These are phyloP conservation scores for Suhomyces anneliseae DNA, from an alignment of 1,139 yeast genomes.

Conservation along the genomic window DNA sequence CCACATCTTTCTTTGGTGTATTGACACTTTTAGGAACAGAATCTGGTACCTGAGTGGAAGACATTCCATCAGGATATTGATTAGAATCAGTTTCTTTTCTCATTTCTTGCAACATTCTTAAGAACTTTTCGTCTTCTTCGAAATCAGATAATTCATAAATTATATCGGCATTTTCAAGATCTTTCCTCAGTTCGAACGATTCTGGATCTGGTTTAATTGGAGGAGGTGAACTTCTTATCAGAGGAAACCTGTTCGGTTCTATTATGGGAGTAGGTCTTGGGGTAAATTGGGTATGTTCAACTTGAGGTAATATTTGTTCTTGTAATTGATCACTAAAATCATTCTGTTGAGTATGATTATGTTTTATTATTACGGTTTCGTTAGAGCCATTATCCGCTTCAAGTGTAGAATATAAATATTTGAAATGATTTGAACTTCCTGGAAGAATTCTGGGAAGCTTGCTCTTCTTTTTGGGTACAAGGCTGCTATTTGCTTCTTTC, in stretches of 20 bases:
- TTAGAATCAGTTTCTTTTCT: neutral
- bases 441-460: slow-evolving; percentile 12
- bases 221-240: neutral
- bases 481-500: too few relatives aligned
- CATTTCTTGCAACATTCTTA: slow-evolving; percentile 15
- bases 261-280: neutral
- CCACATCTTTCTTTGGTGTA: neutral
- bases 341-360: neutral
- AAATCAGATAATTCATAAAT: slow-evolving; percentile 29
- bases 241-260: neutral
- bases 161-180: slow-evolving; percentile 13
- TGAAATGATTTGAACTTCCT: slow-evolving; percentile 11
- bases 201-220: slow-evolving; percentile 5
- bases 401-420: neutral
- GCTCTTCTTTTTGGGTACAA: neutral
- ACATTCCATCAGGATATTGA: neutral
- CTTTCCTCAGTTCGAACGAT: slow-evolving; percentile 5
- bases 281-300: neutral
- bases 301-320: neutral
- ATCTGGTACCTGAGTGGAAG: neutral
- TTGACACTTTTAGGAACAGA: neutral
- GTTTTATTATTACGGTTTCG: neutral
- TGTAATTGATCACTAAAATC: neutral
- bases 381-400: neutral
- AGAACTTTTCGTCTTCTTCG: slow-evolving; percentile 26